Base-by-base conservation (phyloP, 2,329 filamentous ascomycete genomes). In the Claviceps sorghi region DNA sequence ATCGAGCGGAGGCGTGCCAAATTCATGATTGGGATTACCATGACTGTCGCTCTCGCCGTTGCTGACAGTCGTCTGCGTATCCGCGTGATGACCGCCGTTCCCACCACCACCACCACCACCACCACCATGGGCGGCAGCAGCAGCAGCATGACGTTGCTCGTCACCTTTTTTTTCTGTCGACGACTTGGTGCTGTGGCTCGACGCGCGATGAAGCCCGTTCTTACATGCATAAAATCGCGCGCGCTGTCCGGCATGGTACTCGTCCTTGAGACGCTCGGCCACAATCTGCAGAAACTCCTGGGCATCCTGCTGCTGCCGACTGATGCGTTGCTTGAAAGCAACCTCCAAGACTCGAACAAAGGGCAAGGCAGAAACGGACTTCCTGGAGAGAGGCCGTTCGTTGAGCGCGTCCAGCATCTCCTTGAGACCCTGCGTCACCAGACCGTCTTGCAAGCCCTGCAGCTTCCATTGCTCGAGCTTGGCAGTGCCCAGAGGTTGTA, bases 271-370 rank as follows among this genome's bases (percentile, higher is more conserved):
- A 50, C 91, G 79, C 70, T 98, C 91, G 2, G 88, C 86, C 13
- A 98, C 84, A 49, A 97, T 84, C 69, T 98, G 93, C 52, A 98
- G 70, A 57, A 98, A 96, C 66, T 98, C 93, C 64, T 98, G 93
- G 11, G 93, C 93, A 71, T 98, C 93, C 68, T 98, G 93, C 68
- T 98, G 93, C 64, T 93, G 88, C 51, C 91, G 78, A 64, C 87
- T 96, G 60, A 98, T 95, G 60, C 87, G 82, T 61, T 94, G 91
- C 52, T 82, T 81, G 63, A 96, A 98, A 0, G 91, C 89, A 32
- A 75, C 73, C 70, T 98, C 93, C 50, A 98, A 73, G 0, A 86
- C 84, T 56, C 78, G 75, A 44, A 98, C 85, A 64, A 98, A 96
- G 1, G 78, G 77, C n/a, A 81, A 78, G 3, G 91, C 89, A 17